A percentile compares a stretch with the other conserved stretches of the same genome.
Evolutionary conservation across 2,329 filamentous ascomycete genomes (phyloP).

Genomic region (Cercospora sojina): DNA sequence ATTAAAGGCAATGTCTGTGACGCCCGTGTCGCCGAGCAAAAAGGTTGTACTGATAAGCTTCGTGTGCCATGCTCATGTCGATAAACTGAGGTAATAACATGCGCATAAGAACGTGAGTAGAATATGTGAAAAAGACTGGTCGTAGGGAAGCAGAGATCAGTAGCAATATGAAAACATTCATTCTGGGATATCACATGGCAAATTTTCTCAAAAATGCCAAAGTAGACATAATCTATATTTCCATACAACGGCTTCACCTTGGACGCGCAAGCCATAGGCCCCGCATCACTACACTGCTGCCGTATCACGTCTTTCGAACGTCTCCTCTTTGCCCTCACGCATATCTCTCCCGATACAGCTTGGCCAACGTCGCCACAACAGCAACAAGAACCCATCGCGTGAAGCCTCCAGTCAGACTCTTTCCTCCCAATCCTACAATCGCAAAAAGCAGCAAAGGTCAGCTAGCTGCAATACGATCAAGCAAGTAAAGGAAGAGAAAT

Average conservation of each 20-base stretch:
- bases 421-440: constrained; percentile 31
- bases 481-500: too few species aligned
- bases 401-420: constrained; percentile 29
- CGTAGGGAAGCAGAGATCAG: neutral
- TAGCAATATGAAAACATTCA: neutral
- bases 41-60: neutral
- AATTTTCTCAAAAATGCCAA: neutral
- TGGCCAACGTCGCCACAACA: constrained; percentile 24
- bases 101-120: neutral
- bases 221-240: neutral
- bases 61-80: neutral
- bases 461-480: neutral
- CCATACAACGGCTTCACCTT: neutral
- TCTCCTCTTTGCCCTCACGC: neutral
- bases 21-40: neutral
- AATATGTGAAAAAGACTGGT: neutral
- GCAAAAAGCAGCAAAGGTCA: constrained; percentile 11
- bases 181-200: neutral
- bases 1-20: neutral
- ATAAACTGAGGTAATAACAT: neutral
- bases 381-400: constrained; percentile 35
- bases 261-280: neutral
- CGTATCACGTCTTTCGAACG: neutral
- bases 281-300: neutral
- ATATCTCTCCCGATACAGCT: constrained; percentile 20